Evolutionary conservation across 2,329 filamentous ascomycete species (phyloP).

Genomic region (Mollisia scopiformis): DNA sequence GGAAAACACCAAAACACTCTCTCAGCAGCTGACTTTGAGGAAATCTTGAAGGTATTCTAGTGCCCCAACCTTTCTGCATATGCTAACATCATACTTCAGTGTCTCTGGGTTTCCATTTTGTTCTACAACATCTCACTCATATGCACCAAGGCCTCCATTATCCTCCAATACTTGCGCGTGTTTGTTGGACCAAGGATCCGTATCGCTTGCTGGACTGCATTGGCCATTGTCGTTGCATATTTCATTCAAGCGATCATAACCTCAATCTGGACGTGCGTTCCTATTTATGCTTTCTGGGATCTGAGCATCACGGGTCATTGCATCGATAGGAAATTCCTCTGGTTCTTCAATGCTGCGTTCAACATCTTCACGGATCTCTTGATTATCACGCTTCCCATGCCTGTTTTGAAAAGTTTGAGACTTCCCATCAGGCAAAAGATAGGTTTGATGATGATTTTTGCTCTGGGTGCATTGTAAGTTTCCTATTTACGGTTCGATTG

Average conservation of each 20-base stretch:
- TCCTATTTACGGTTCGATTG: background rate
- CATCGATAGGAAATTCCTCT: slow-evolving; percentile 17
- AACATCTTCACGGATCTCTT: slow-evolving; percentile 27
- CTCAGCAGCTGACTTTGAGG: slow-evolving; percentile 16
- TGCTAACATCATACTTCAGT: slow-evolving; percentile 17
- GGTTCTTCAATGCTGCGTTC: slow-evolving; percentile 24
- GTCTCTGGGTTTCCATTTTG: slow-evolving; percentile 38
- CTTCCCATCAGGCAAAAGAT: slow-evolving; percentile 26
- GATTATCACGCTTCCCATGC: slow-evolving; percentile 24
- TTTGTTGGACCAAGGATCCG: slow-evolving; percentile 36
- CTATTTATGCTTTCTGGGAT: slow-evolving; percentile 22
- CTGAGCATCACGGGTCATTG: slow-evolving; percentile 1
- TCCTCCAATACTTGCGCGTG: slow-evolving; percentile 44
- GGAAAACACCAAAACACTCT: slow-evolving; percentile 28
- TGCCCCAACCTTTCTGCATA: background rate
- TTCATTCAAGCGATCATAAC: slow-evolving; percentile 16
- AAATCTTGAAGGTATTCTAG: slow-evolving; percentile 29
- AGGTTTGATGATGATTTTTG: slow-evolving; percentile 25
- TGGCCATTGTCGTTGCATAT: slow-evolving; percentile 16
- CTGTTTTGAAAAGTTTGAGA: slow-evolving; percentile 16
- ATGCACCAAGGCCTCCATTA: slow-evolving; percentile 41
- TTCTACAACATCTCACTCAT: slow-evolving; percentile 40
- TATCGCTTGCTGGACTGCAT: slow-evolving; percentile 13
- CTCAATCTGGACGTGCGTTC: slow-evolving; percentile 21
- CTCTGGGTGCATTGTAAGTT: slow-evolving; percentile 30